phyloP scores from a whole-genome alignment of 257 asterid species.

The Phtheirospermum japonicum region DNA sequence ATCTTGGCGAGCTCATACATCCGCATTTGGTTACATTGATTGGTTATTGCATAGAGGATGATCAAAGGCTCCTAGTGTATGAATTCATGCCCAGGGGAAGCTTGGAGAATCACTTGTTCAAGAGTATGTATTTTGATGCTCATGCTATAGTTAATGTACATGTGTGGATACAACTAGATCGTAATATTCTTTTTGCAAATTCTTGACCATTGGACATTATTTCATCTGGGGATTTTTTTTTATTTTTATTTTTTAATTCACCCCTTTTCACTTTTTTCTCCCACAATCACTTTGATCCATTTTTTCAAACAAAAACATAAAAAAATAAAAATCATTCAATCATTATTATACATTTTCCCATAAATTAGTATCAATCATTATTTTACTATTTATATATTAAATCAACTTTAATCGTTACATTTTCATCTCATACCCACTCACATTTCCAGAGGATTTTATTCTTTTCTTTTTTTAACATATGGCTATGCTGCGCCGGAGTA shows the following conservation, averaged over 20 bases:
- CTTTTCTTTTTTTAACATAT: too few species aligned
- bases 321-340: too few species aligned
- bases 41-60: constrained; percentile 83
- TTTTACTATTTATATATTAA: not conserved
- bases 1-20: constrained; percentile 78
- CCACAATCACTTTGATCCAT: too few species aligned
- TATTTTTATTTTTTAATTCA: too few species aligned
- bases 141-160: not conserved
- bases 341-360: too few species aligned
- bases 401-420: not conserved
- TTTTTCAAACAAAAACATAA: too few species aligned
- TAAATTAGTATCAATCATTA: too few species aligned
- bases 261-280: too few species aligned
- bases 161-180: not conserved
- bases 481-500: constrained; percentile 93
- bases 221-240: too few species aligned
- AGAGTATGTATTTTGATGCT: constrained; percentile 46
- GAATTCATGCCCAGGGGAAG: constrained; percentile 94
- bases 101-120: constrained; percentile 91
- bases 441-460: too few species aligned
- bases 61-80: constrained; percentile 79
- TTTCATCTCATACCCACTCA: too few species aligned
- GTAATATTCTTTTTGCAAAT: not conserved
- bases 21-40: constrained; percentile 73
- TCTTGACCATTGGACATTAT: not conserved